phyloP scores from a whole-genome alignment of 805 yeast genomes.

The Gaillardinia entomophila region DNA sequence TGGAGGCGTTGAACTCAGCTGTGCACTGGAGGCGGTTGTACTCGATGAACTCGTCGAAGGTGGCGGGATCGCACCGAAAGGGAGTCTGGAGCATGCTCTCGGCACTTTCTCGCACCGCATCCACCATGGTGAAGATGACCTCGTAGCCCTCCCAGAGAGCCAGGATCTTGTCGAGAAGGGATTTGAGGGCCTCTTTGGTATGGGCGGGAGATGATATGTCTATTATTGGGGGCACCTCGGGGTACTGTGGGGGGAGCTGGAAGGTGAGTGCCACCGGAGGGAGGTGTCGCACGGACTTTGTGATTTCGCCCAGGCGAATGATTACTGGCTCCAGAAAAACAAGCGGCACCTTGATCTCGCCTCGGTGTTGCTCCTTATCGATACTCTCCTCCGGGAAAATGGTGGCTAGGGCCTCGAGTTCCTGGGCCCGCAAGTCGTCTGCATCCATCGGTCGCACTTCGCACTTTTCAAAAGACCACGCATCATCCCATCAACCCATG shows the following conservation, averaged over 20 bases:
- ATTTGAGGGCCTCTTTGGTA: no score
- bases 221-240: constrained; percentile 22
- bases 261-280: constrained; percentile 27
- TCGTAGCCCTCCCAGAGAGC: constrained; percentile 30
- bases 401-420: constrained; percentile 33
- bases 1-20: constrained; percentile 28
- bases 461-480: no score
- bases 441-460: neutral
- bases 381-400: constrained; percentile 34
- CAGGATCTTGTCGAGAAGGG: constrained; percentile 10
- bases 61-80: no score
- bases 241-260: constrained; percentile 29
- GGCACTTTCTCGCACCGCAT: constrained; percentile 23
- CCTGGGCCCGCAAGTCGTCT: constrained; percentile 23
- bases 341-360: constrained; percentile 22
- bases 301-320: no score
- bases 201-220: constrained; percentile 19
- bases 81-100: neutral
- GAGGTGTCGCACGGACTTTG: constrained; percentile 13
- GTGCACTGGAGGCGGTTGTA: no score
- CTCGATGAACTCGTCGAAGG: constrained; percentile 9
- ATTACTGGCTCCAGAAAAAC: no score
- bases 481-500: no score
- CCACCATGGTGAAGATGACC: constrained; percentile 39
- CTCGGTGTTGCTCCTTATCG: constrained; percentile 9